Evolutionary conservation across 495 filamentous ascomycete genomes (phyloP).

Genomic region (Hyphodiscus hymeniophilus): DNA sequence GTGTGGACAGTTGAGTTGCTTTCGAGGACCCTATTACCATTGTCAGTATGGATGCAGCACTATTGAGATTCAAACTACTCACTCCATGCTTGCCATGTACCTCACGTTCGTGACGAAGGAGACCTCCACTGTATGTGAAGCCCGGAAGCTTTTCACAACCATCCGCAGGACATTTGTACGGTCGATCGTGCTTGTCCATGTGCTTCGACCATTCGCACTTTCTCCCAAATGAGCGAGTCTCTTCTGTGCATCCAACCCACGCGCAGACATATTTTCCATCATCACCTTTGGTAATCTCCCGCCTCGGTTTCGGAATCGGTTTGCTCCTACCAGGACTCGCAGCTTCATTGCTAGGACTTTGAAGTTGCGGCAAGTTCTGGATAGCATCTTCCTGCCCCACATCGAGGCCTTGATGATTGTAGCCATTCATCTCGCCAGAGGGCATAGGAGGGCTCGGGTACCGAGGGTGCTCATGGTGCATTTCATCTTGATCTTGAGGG

Average conservation of each 20-base stretch:
- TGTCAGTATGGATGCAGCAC: slow-evolving; percentile 32
- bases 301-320: slow-evolving; percentile 40
- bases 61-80: no score
- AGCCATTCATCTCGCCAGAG: slow-evolving; percentile 17
- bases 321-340: slow-evolving; percentile 29
- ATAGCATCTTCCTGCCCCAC: slow-evolving; percentile 4
- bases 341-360: slow-evolving; percentile 15
- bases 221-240: slow-evolving; percentile 40
- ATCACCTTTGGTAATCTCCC: slow-evolving; percentile 44
- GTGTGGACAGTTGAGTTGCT: slow-evolving; percentile 69
- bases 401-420: slow-evolving; percentile 10
- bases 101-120: slow-evolving; percentile 82
- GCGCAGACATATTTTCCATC: slow-evolving; percentile 67
- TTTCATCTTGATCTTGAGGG: slow-evolving; percentile 21
- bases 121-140: slow-evolving; percentile 87
- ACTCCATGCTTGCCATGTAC: slow-evolving; percentile 52
- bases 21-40: slow-evolving; percentile 57
- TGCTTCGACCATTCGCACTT: slow-evolving; percentile 43
- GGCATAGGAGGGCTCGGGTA: slow-evolving; percentile 21
- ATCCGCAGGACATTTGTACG: slow-evolving; percentile 70
- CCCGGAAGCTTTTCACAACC: slow-evolving; percentile 84
- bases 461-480: slow-evolving; percentile 12
- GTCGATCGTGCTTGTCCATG: slow-evolving; percentile 94
- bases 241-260: slow-evolving; percentile 30
- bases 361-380: slow-evolving; percentile 12